A percentile compares a stretch with the other conserved stretches of the same genome.
Conservation (phyloP, 805 yeast species). For the Candida xiaguanensis region DNA sequence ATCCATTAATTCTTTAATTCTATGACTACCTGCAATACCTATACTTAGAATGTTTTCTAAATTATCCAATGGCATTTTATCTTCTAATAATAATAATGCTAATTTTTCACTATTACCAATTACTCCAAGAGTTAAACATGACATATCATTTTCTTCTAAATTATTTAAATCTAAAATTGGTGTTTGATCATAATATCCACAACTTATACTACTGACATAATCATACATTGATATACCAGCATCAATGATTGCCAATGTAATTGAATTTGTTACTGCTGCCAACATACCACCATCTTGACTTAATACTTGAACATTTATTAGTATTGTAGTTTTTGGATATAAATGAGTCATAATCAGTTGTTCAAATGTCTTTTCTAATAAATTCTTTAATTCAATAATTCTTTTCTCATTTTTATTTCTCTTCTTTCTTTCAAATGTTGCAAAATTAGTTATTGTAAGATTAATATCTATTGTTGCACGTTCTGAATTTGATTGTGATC, state of each 20-base stretch:
- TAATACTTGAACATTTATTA: slow-evolving; percentile 69
- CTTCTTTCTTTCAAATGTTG: slow-evolving; percentile 72
- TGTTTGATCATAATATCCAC: slow-evolving; percentile 71
- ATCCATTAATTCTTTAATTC: slow-evolving; percentile 83
- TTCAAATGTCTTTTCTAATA: slow-evolving; percentile 65
- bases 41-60: slow-evolving; percentile 73
- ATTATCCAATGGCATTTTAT: slow-evolving; percentile 77
- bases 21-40: slow-evolving; percentile 84
- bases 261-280: slow-evolving; percentile 76
- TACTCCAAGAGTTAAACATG: slow-evolving; percentile 77
- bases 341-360: slow-evolving; percentile 70
- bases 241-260: slow-evolving; percentile 85
- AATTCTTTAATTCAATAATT: slow-evolving; percentile 61
- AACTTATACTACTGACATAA: slow-evolving; percentile 74
- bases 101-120: slow-evolving; percentile 80
- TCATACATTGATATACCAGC: slow-evolving; percentile 96
- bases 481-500: slow-evolving; percentile 48
- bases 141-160: slow-evolving; percentile 79
- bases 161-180: slow-evolving; percentile 81
- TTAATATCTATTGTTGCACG: slow-evolving; percentile 60
- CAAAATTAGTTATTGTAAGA: slow-evolving; percentile 75
- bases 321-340: slow-evolving; percentile 82
- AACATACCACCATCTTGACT: slow-evolving; percentile 89
- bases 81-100: slow-evolving; percentile 74
- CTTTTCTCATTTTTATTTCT: slow-evolving; percentile 66